Evolutionary conservation across 768 basidiomycete species (phyloP), one percentile per base, ranked within the genome.

Genomic region (Xanthoconium stramineum): DNA sequence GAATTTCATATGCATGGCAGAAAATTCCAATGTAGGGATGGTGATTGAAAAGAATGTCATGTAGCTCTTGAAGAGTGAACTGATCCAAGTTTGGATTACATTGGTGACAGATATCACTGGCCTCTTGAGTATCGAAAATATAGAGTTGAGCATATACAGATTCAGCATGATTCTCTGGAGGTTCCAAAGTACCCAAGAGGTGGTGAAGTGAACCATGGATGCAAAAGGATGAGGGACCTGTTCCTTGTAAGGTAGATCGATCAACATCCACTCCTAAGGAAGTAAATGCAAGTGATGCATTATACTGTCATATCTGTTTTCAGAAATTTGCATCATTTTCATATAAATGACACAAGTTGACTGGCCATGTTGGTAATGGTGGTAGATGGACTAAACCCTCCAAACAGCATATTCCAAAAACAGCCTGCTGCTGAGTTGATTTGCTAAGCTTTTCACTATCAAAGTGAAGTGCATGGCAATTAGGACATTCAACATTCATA

Each of bases 121-220:
- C 44, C 24, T 45, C 44, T 32, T 45, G 44, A 1, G 44, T 6
- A 45, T 45, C 44, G 32, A 74, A 69, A 6, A 79, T 65, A 47
- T 78, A 78, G 0, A 80, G 67, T 52, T 80, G 76, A 0, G 75
- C 70, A 67, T 74, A 79, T 0, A 46, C 30, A 0, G 77, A 69
- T 0, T 35, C 33, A 10, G 17, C 3, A 40, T n/a, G 17, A 5
- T 59, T 64, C 14, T 50, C 45, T 0, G 51, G 11, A 20, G 75
- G 69, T 0, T 1, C 55, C 0, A 80, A 61, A 8, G 71, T 43
- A 0, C 76, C 77, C 11, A 70, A 63, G 0, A 48, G 49, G 57
- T 81, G 77, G 44, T 62, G 64, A 0, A 80, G 73, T 40, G 72
- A 62, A 0, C 73, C 75, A 60, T 62, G 68, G 6, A 80, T 73